These are phyloP conservation scores for Eutrema heterophyllum DNA, from an alignment of 345 rosid species.

Conservation along the genomic window DNA sequence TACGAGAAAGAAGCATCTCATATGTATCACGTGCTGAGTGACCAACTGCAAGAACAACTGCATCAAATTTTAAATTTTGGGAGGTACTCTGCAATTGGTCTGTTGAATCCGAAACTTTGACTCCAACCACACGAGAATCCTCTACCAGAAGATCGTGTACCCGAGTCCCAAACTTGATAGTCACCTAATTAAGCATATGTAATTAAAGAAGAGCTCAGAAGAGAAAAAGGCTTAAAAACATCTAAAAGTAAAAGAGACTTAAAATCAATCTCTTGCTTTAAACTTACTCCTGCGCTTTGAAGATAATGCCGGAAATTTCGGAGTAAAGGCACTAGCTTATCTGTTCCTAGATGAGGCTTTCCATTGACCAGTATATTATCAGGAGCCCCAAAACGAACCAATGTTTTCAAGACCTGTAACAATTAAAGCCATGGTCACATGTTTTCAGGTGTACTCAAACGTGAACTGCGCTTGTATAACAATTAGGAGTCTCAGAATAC, in stretches of 20 bases:
- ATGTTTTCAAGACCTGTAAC: conserved; percentile 75
- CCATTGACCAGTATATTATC: conserved; percentile 70
- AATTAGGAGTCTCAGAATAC: conserved; percentile 13
- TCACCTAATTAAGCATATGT: conserved; percentile 48
- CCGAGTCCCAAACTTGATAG: conserved; percentile 72
- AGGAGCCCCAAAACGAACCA: conserved; percentile 95
- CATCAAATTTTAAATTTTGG: conserved; percentile 52
- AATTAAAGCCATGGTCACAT: conserved; percentile 2
- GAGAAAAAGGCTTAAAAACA: background rate
- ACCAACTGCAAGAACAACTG: conserved; percentile 87
- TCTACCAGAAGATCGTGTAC: conserved; percentile 75
- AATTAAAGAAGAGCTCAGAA: background rate
- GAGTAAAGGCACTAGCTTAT: conserved; percentile 74
- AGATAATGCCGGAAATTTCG: conserved; percentile 81
- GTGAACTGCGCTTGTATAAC: background rate
- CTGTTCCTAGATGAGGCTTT: conserved; percentile 98
- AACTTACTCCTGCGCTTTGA: conserved; percentile 69
- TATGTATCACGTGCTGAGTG: conserved; percentile 96
- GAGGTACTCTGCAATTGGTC: conserved; percentile 32
- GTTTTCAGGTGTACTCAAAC: background rate
- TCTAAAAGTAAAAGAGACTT: background rate
- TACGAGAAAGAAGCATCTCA: conserved; percentile 87
- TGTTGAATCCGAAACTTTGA: conserved; percentile 58
- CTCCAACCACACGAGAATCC: conserved; percentile 62
- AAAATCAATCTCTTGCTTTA: background rate